Base-by-base conservation (phyloP, 2,329 filamentous ascomycete species). In the Ophiostoma perfectum region DNA sequence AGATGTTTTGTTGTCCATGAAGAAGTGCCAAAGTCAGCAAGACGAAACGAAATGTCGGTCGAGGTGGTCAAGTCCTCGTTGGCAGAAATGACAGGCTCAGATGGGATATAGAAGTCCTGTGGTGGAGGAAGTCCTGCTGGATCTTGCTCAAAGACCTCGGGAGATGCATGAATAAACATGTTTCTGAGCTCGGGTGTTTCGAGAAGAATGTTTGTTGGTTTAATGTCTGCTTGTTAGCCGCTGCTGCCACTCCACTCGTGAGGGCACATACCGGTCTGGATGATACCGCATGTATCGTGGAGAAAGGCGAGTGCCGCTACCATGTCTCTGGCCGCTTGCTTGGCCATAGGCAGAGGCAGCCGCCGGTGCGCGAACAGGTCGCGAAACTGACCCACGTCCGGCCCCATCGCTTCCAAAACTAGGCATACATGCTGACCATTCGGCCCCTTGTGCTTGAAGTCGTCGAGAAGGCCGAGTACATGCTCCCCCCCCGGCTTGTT, bases 361-460 rank as follows among this genome's bases (percentile, higher is more conserved):
- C 68, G 47, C 4, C 62, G 12, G 14, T 8, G 60, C 3, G 49
- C 47, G 38, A 65, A 62, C 16, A 52, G 4, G 44, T 45, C 12
- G 4, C 44, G 36, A 39, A 60, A 18, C 18, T 14, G 4, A 11
- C 14, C 12, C 3, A 65, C 18, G 18, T 65, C 60, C 0, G 60
- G 68, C 1, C 68, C 66, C 62, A 69, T 55, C 12, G 66, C 16
- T 52, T 67, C 41, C 14, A 67, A 67, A 6, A 69, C 63, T 1
- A 69, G n/a, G 49, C 68, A 69, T 5, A 67, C 45, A 49, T 69
- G 66, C 44, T 65, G 45, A 4, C 68, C 66, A 45, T 69, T 44
- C 4, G 68, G 68, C 3, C 68, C 68, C 8, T 66, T 18, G 44
- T 67, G 66, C 9, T 14, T 4, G 27, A 69, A 69, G 6, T 65